Base-by-base conservation (phyloP, 2,329 filamentous ascomycete genomes). In the Trichoderma lentiforme region DNA sequence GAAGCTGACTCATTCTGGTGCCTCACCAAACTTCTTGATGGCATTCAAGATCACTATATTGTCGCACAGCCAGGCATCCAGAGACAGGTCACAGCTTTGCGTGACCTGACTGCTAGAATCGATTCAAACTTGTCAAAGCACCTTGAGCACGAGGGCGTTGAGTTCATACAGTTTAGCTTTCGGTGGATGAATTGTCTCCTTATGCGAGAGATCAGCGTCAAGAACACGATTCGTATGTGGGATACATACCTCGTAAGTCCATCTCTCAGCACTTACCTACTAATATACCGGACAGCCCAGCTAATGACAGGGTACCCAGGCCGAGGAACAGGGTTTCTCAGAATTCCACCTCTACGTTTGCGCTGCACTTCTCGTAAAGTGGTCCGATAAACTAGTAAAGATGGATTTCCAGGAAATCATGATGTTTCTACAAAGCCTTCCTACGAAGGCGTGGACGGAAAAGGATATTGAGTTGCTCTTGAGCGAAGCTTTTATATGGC, bases 1-100 rank as follows among this genome's bases (percentile, higher is more conserved):
- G 96, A 99, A 83, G 96, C 96, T 7, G 96, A 99, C 83, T 94
- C 94, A 0, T 99, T 98, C 81, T 99, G 96, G 96, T 99, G 96
- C 81, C 85, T 99, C 73, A 98, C 96, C 0, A 99, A 99, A 81
- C 87, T 99, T 12, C 87, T 99, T n/a, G 96, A 99, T 80, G 96
- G 96, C 36, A 99, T 99, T 74, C 96, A 99, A 81, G 96, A 99
- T 80, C 97, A 99, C 79, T 99, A 99, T 80, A 98, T 99, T 75
- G 95, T 97, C 74, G 96, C 95, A 6, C 96, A 99, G 79, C 96
- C 96, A 6, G 96, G 96, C 1, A 99, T 99, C 73, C 95, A 98
- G 81, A 88, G 96, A 58, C 96, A 99, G 80, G 96, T 99, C 39
- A 89, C 92, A 39, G 93, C 94, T 47, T 84, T 99, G 73, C 90